phyloP scores from a whole-genome alignment of 1,284 basidiomycete genomes.

The Tilletia setariae region DNA sequence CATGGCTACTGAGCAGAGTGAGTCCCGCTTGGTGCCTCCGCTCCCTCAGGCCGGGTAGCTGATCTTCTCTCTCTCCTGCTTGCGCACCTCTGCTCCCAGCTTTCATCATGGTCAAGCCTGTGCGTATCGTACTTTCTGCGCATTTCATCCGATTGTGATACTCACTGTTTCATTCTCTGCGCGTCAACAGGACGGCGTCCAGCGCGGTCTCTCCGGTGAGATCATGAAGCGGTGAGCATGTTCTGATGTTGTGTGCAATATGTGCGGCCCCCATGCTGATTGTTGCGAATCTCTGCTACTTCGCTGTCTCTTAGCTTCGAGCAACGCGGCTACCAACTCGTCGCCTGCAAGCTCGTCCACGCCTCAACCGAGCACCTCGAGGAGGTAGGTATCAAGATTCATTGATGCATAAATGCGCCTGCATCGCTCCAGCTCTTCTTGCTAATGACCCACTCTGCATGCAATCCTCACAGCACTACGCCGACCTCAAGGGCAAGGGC shows the following conservation, averaged over 20 bases:
- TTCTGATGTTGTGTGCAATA: background rate
- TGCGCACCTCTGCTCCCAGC: conserved; percentile 22
- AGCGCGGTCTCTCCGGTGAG: conserved; percentile 50
- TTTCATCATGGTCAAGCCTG: conserved; percentile 43
- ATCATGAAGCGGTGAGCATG: conserved; percentile 41
- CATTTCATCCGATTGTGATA: background rate
- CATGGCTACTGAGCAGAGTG: conserved; percentile 52
- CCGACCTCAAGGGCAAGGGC: conserved; percentile 54
- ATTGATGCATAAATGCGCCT: background rate
- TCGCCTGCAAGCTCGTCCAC: conserved; percentile 51
- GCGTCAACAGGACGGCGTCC: conserved; percentile 29
- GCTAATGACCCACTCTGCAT: background rate
- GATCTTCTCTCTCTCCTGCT: background rate
- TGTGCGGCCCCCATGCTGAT: background rate
- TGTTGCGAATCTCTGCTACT: background rate
- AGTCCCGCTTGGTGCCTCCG: conserved; percentile 14
- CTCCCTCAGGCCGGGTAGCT: background rate
- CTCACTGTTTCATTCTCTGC: background rate
- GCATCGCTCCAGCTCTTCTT: background rate
- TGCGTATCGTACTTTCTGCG: background rate
- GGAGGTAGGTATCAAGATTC: conserved; percentile 18
- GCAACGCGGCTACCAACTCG: conserved; percentile 50
- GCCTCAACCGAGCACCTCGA: conserved; percentile 52
- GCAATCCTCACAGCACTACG: conserved; percentile 39
- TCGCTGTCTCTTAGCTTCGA: conserved; percentile 30